A percentile compares a stretch with the other conserved stretches of the same genome.
Evolutionary conservation across 1,284 basidiomycete genomes (phyloP).

Genomic region (Xerocomus minutiporus): DNA sequence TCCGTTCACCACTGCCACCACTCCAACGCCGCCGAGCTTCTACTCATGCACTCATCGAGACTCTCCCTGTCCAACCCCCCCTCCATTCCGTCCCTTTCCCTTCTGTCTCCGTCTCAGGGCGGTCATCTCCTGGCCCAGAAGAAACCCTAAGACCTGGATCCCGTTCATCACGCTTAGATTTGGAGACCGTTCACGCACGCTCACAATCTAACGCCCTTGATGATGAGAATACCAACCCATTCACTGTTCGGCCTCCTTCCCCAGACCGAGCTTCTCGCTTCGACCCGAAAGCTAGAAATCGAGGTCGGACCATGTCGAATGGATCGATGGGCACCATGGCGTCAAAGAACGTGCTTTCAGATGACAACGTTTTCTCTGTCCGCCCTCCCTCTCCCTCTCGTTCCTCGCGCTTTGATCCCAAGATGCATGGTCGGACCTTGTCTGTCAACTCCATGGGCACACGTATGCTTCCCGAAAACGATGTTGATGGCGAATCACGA

Average conservation of each 20-base stretch:
- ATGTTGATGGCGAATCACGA: constrained; percentile 41
- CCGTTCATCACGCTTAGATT: constrained; percentile 31
- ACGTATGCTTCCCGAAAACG: constrained; percentile 56
- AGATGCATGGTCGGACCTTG: constrained; percentile 55
- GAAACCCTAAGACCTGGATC: constrained; percentile 33
- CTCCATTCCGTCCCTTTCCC: constrained; percentile 63
- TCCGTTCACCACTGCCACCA: constrained; percentile 36
- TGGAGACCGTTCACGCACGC: constrained; percentile 35
- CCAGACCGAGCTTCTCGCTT: constrained; percentile 37
- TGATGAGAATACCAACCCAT: constrained; percentile 24
- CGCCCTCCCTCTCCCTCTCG: constrained; percentile 54
- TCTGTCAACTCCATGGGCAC: constrained; percentile 67
- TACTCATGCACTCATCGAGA: constrained; percentile 47
- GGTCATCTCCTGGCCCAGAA: constrained; percentile 43
- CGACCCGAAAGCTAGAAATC: constrained; percentile 35
- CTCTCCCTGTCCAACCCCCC: constrained; percentile 39
- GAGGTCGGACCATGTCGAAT: constrained; percentile 37
- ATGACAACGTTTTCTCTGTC: constrained; percentile 59
- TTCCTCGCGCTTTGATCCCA: constrained; percentile 71
- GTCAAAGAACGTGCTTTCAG: constrained; percentile 33
- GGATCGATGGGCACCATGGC: constrained; percentile 37
- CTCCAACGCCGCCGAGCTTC: constrained; percentile 46
- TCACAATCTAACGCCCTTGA: constrained; percentile 41
- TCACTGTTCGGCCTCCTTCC: constrained; percentile 31
- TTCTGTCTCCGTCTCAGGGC: constrained; percentile 42